These are phyloP conservation scores for Fusarium vanettenii DNA, from an alignment of 2,329 filamentous ascomycete genomes.

Conservation along the genomic window DNA sequence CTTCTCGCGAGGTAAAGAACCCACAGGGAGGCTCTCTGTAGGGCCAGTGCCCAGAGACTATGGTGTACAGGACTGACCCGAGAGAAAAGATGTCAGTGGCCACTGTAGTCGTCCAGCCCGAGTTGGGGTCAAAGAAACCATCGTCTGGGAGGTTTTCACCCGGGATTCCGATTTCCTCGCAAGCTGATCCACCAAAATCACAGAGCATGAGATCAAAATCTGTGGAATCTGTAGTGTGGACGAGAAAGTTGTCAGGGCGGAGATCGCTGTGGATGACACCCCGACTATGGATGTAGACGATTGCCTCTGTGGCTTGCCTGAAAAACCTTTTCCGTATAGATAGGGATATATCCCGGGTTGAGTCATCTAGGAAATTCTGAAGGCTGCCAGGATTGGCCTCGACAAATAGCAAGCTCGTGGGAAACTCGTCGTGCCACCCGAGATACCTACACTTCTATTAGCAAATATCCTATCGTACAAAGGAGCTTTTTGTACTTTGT, in stretches of 20 bases:
- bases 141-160: not conserved
- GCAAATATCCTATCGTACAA: not conserved
- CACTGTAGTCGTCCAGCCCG: not conserved
- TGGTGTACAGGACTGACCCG: not conserved
- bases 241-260: not conserved
- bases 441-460: not conserved
- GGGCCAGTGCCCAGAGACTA: not conserved
- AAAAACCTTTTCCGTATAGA: accelerated
- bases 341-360: not conserved
- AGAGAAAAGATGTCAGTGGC: not conserved
- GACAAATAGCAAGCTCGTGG: not conserved
- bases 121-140: not conserved
- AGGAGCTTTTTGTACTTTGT: not conserved
- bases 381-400: not conserved
- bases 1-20: not conserved
- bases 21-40: not conserved
- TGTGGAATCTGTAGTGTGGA: not conserved
- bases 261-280: not conserved
- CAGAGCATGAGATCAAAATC: not conserved
- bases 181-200: not conserved
- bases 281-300: not conserved
- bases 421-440: not conserved
- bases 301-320: not conserved
- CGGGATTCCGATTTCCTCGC: not conserved
- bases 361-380: not conserved